Conservation (phyloP, 352 stramenopile genomes). For the Pythium diclinum region DNA sequence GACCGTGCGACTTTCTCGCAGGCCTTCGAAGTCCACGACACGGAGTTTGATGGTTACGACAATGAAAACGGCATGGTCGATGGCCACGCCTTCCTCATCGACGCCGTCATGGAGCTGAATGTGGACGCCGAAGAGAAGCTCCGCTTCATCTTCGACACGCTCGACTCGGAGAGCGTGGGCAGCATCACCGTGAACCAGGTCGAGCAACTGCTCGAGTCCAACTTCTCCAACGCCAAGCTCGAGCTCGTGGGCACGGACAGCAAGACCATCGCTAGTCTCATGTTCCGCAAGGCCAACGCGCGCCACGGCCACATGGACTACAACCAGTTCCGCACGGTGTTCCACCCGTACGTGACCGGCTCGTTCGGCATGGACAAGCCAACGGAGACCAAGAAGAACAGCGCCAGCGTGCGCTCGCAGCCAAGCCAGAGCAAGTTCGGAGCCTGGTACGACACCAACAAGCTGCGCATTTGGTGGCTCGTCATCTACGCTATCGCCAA, state of each 20-base stretch:
- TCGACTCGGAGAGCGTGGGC: slow-evolving; percentile 52
- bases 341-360: slow-evolving; percentile 59
- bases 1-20: slow-evolving; percentile 75
- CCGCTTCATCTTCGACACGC: slow-evolving; percentile 81
- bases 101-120: slow-evolving; percentile 76
- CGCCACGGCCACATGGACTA: slow-evolving; percentile 64
- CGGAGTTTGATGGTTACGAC: slow-evolving; percentile 59
- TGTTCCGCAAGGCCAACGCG: slow-evolving; percentile 69
- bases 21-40: slow-evolving; percentile 57
- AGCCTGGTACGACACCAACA: slow-evolving; percentile 67
- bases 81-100: slow-evolving; percentile 74
- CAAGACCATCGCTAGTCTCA: slow-evolving; percentile 51
- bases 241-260: slow-evolving; percentile 75
- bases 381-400: slow-evolving; percentile 19
- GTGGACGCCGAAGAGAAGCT: slow-evolving; percentile 74
- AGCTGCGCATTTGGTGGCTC: slow-evolving; percentile 79
- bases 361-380: slow-evolving; percentile 49
- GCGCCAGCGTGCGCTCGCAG: slow-evolving; percentile 30
- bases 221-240: slow-evolving; percentile 72
- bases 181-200: slow-evolving; percentile 64
- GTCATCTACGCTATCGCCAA: slow-evolving; percentile 68
- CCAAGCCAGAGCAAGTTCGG: slow-evolving; percentile 52
- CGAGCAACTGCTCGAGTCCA: slow-evolving; percentile 58
- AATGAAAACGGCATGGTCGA: slow-evolving; percentile 54
- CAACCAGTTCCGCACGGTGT: slow-evolving; percentile 66